Conservation (phyloP, 139 green algal species). For the Axilococcus clingmanii region DNA sequence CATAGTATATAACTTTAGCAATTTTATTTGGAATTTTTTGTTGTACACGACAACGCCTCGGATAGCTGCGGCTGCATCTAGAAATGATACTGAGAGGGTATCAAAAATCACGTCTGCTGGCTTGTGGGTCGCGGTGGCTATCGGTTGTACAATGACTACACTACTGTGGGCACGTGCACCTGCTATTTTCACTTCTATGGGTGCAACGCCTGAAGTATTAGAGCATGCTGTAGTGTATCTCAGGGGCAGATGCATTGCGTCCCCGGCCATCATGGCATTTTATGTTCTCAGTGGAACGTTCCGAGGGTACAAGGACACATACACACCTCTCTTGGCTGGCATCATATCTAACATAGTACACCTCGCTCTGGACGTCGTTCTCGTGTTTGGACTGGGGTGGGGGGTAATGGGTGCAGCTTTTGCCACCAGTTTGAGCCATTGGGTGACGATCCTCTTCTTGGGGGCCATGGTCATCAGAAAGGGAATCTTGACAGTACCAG, state of each 20-base stretch:
- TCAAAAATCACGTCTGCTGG: conserved; percentile 13
- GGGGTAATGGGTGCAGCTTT: conserved; percentile 50
- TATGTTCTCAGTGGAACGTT: conserved; percentile 27
- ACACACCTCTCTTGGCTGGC: conserved; percentile 18
- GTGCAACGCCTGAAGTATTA: conserved; percentile 19
- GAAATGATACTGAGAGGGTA: conserved; percentile 11
- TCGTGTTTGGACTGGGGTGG: conserved; percentile 43
- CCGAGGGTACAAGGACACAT: conserved; percentile 27
- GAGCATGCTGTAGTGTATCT: conserved; percentile 21
- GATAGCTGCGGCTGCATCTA: conserved; percentile 14
- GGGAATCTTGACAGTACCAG: conserved; percentile 6
- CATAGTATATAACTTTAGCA: conserved; percentile 23
- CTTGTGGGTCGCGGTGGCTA: conserved; percentile 22
- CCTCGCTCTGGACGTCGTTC: conserved; percentile 15
- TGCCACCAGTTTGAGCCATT: conserved; percentile 55
- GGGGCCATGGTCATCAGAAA: conserved; percentile 18
- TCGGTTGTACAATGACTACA: conserved; percentile 9
- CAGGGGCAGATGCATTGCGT: conserved; percentile 21
- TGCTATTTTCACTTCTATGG: conserved; percentile 13
- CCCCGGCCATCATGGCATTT: conserved; percentile 19
- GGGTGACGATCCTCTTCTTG: conserved; percentile 20
- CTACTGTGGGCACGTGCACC: conserved; percentile 14
- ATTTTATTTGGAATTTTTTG: conserved; percentile 29
- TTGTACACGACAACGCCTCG: conserved; percentile 28
- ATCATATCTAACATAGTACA: conserved; percentile 30